Evolutionary conservation across 225 moss, liverwort and hornwort species (phyloP).

Genomic region (Rhytidiadelphus loreus): DNA sequence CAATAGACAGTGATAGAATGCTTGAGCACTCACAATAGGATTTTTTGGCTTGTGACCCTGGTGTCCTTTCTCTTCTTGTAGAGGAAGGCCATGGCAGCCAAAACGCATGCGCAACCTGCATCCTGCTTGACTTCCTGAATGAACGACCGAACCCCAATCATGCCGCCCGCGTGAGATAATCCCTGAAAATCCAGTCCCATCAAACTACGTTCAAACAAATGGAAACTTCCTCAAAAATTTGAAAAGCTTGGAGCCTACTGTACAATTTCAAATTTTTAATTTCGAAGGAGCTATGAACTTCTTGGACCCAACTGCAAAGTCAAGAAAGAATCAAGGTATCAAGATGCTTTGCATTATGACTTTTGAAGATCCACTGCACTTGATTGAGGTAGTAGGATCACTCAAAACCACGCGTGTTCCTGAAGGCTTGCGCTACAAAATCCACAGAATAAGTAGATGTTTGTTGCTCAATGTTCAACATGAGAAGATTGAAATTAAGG

Average conservation of each 20-base stretch:
- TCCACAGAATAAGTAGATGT: neutral
- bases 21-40: neutral
- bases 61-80: neutral
- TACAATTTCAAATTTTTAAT: neutral
- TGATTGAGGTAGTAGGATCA: neutral
- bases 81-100: neutral
- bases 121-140: neutral
- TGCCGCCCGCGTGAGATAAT: neutral
- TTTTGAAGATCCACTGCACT: neutral
- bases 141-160: slow-evolving; percentile 8
- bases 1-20: neutral
- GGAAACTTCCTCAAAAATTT: neutral
- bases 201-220: neutral
- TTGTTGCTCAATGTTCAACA: neutral
- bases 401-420: neutral
- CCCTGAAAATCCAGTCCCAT: neutral
- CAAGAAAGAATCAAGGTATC: neutral
- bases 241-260: neutral
- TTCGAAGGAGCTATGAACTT: neutral
- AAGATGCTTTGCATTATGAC: neutral
- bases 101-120: slow-evolving; percentile 25
- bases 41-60: neutral
- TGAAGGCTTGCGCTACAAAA: neutral
- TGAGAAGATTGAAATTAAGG: neutral
- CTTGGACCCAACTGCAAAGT: neutral